Evolutionary conservation across 495 filamentous ascomycete genomes (phyloP).

Genomic region (Pseudoneurospora amorphoporcata): DNA sequence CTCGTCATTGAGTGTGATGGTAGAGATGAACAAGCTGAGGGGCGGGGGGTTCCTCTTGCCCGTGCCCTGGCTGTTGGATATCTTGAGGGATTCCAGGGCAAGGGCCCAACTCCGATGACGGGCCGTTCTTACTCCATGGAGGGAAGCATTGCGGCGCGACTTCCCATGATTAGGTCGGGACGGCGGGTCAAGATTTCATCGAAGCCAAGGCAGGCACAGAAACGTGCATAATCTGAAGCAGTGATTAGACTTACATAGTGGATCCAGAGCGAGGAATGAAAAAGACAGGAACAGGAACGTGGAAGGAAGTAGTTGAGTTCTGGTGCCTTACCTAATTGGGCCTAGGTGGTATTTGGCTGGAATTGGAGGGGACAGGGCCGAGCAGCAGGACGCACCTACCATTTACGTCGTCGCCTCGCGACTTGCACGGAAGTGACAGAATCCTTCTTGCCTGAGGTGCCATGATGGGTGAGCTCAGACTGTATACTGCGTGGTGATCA

Average conservation of each 20-base stretch:
- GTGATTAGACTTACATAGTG: neutral
- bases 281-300: neutral
- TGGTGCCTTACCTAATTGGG: neutral
- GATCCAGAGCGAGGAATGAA: neutral
- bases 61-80: neutral
- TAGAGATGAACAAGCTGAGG: neutral
- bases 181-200: neutral
- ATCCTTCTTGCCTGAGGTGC: neutral
- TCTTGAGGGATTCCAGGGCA: neutral
- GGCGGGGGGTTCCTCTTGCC: neutral
- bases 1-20: neutral
- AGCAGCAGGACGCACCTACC: neutral
- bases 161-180: neutral
- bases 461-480: neutral
- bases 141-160: neutral
- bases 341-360: neutral
- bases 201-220: neutral
- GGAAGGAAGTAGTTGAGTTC: neutral
- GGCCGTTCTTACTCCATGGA: neutral
- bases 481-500: neutral
- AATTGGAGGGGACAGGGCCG: neutral
- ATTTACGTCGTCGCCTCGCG: neutral
- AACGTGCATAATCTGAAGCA: neutral
- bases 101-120: neutral
- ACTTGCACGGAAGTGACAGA: neutral